These are phyloP conservation scores for Teratosphaeria pseudoeucalypti DNA, from an alignment of 2,329 filamentous ascomycete species.

Conservation along the genomic window DNA sequence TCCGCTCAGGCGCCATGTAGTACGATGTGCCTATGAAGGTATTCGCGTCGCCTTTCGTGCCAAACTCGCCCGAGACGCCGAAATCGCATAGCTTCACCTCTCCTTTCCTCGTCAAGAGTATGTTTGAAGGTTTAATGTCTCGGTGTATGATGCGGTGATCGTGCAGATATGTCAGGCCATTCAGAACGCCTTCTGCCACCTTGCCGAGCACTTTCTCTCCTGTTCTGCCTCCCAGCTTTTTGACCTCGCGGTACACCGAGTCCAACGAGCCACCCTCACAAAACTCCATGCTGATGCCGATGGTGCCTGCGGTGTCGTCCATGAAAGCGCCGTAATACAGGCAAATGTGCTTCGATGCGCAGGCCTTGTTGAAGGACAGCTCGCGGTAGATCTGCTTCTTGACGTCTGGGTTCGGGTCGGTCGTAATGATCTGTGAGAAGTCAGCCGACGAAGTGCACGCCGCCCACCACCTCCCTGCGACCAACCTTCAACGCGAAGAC, in stretches of 20 bases:
- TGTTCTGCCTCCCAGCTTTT: constrained; percentile 84
- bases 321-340: constrained; percentile 96
- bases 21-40: constrained; percentile 98
- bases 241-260: constrained; percentile 94
- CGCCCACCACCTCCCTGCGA: background rate
- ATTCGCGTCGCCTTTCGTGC: constrained; percentile 95
- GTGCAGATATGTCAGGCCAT: constrained; percentile 89
- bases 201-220: constrained; percentile 97
- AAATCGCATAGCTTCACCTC: constrained; percentile 98
- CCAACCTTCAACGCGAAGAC: constrained; percentile 90
- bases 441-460: too few species aligned
- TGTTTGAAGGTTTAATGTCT: constrained; percentile 98
- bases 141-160: constrained; percentile 95
- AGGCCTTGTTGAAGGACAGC: constrained; percentile 94
- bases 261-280: constrained; percentile 94
- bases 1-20: constrained; percentile 98
- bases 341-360: constrained; percentile 91
- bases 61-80: constrained; percentile 93
- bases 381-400: constrained; percentile 98
- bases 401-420: constrained; percentile 92
- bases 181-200: constrained; percentile 87
- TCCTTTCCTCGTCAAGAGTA: constrained; percentile 80
- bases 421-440: constrained; percentile 72
- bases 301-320: constrained; percentile 89
- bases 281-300: constrained; percentile 98